Evolutionary conservation across 345 rosid species (phyloP).

Genomic region (Dipteronia sinensis): DNA sequence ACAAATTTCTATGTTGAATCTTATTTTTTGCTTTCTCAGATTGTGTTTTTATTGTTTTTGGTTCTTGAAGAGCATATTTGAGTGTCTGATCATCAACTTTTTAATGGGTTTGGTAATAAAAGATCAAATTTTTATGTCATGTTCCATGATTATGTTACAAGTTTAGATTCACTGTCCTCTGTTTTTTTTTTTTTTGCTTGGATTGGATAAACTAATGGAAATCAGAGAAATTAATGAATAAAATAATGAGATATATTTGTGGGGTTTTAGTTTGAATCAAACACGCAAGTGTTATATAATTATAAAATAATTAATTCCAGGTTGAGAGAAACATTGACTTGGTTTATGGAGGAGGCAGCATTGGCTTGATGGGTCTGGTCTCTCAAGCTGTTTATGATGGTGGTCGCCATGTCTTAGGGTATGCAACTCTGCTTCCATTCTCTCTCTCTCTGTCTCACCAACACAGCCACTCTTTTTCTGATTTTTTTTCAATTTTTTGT

Average conservation of each 20-base stretch:
- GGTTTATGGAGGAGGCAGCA: constrained; percentile 85
- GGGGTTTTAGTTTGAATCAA: constrained; percentile 3
- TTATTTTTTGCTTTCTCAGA: too few relatives aligned
- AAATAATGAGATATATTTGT: background rate
- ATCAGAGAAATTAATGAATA: background rate
- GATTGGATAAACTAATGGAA: background rate
- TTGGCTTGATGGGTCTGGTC: constrained; percentile 72
- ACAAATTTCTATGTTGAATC: too few relatives aligned
- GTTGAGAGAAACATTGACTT: constrained; percentile 74
- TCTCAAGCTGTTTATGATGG: constrained; percentile 75
- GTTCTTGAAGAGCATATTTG: background rate
- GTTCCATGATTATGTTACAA: too few relatives aligned
- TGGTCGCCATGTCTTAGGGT: constrained; percentile 82
- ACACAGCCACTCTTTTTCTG: background rate
- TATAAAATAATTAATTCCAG: constrained; percentile 31
- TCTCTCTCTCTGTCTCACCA: background rate
- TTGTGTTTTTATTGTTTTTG: background rate
- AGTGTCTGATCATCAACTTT: too few relatives aligned
- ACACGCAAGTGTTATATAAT: constrained; percentile 9
- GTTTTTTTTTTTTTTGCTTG: constrained; percentile 12
- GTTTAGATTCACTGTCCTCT: background rate
- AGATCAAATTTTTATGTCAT: background rate
- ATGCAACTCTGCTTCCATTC: background rate
- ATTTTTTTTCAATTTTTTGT: background rate
- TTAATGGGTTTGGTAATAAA: background rate